Base-by-base conservation (phyloP, 306 rosid species). In the Medicago truncatula region DNA sequence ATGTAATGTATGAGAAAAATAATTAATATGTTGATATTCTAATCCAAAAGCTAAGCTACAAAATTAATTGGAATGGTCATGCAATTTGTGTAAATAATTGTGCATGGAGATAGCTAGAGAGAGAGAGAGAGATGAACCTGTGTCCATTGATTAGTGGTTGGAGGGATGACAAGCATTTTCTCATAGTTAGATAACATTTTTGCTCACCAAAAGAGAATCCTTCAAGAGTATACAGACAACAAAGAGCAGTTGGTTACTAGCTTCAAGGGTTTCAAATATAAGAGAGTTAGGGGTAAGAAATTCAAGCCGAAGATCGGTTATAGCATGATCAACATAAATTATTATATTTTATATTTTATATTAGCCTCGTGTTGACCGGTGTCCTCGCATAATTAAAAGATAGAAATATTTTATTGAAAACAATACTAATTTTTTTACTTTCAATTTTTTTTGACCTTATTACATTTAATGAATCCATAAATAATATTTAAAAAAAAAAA, bases 21-120 rank as follows among this genome's bases (percentile, higher is more conserved):
- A 23, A 23, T 23, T 10, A 57, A 57, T 6, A 57, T 23, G 54
- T 66, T 78, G 81, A 88, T 87, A 93, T 93, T 91, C 98, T 82
- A 52, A 86, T 89, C 97, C 96, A 91, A 93, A 71, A 75, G 90
- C 89, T 71, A 91, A 82, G 82, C 66, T 86, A 91, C 98, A 91
- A 91, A 91, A 82, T 73, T 81, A 89, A 83, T 70, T 83, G 79
- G 74, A 71, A 38, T 88, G 84, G 79, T 86, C 87, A 81, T 87
- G 85, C 43, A 70, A 70, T 67, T 80, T 80, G 86, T 84, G 85
- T 82, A 85, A 88, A 88, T 88, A 86, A 89, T 89, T 65, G 74
- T 64, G 18, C 38, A 36, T 70, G 12, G 77, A 76, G 76, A 49
- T 70, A 75, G 81, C 82, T 75, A 71, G 74, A 83, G 70, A 73